Percentiles rank a stretch among this genome's conserved stretches.
Conservation (phyloP, 345 rosid genomes). For the Populus nigra region DNA sequence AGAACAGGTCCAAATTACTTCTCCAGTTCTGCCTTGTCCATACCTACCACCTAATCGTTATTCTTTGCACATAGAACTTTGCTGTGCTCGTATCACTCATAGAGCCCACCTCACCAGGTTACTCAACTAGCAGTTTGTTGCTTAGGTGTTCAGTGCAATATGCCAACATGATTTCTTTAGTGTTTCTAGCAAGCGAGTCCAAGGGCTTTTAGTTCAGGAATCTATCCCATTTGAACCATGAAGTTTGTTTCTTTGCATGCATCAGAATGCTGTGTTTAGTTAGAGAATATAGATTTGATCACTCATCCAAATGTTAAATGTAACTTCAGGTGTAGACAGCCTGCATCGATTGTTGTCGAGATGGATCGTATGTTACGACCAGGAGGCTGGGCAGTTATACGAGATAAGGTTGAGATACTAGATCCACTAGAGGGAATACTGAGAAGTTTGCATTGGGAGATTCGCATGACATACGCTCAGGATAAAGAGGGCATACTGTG, state of each 20-base stretch:
- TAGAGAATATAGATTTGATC: not conserved
- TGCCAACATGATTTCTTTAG: not conserved
- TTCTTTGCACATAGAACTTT: not conserved
- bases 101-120: not conserved
- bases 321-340: constrained; percentile 69
- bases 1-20: constrained; percentile 56
- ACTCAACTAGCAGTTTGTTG: not conserved
- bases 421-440: constrained; percentile 68
- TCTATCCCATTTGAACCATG: too few relatives aligned
- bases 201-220: too few relatives aligned
- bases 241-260: not conserved
- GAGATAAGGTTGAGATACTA: constrained; percentile 81
- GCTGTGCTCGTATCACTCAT: not conserved
- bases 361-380: constrained; percentile 83
- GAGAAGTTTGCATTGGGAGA: constrained; percentile 87
- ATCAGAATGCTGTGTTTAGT: too few relatives aligned
- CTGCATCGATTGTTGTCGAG: constrained; percentile 75
- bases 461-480: constrained; percentile 78
- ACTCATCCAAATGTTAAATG: not conserved
- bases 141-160: not conserved
- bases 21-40: not conserved
- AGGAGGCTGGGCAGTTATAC: constrained; percentile 82
- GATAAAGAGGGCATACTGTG: constrained; percentile 78
- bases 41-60: not conserved
- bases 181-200: too few relatives aligned